Percentiles rank a stretch among this genome's conserved stretches.
Evolutionary conservation across 768 basidiomycete genomes (phyloP).

Genomic region (Dacryopinax spathularia): DNA sequence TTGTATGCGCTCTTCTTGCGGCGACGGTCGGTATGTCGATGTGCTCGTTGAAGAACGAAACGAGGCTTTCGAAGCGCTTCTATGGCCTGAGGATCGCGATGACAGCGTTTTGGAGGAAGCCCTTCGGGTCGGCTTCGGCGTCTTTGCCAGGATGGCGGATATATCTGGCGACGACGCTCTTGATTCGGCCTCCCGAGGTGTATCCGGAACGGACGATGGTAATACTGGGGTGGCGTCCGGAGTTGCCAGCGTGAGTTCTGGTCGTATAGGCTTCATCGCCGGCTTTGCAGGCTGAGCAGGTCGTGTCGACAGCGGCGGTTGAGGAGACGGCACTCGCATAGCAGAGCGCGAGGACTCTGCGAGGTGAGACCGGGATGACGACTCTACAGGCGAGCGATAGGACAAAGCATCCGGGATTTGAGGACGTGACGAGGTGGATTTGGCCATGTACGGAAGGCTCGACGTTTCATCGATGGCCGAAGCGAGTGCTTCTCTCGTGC

Average conservation of each 20-base stretch:
- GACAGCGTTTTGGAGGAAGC: neutral
- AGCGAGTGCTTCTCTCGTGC: neutral
- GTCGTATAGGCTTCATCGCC: neutral
- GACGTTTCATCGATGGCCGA: neutral
- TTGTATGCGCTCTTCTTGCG: neutral
- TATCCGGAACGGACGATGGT: neutral
- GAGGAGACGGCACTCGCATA: neutral
- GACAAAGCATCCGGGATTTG: too few species aligned
- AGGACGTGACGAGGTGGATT: neutral
- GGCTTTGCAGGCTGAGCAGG: neutral
- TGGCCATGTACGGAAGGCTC: neutral
- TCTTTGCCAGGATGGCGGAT: neutral
- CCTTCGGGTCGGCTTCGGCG: neutral
- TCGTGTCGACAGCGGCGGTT: neutral
- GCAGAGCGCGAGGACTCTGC: neutral
- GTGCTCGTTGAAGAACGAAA: neutral
- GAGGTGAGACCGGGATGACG: neutral
- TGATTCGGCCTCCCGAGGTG: neutral
- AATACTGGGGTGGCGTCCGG: neutral
- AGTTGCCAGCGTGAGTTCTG: neutral
- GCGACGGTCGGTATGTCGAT: neutral
- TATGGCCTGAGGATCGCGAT: neutral
- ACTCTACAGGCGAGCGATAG: too few species aligned
- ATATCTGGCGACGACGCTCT: neutral
- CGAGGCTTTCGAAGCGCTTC: neutral